Conservation (phyloP, 495 filamentous ascomycete species). For the Trichocladium antarcticum region DNA sequence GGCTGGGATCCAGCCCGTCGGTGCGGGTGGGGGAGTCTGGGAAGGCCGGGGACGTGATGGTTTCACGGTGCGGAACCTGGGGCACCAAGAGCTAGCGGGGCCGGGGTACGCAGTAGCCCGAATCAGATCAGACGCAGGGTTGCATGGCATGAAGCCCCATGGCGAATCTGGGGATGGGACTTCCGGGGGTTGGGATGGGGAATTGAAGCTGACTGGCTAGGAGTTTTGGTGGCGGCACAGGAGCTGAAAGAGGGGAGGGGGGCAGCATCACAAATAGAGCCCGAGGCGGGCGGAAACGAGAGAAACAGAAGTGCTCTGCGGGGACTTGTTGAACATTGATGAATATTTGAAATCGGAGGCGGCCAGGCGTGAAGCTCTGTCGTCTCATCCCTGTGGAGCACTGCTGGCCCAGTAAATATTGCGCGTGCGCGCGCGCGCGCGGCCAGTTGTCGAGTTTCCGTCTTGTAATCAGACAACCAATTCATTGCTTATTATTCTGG, state of each 20-base stretch:
- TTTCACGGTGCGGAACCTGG: slow-evolving; percentile 9
- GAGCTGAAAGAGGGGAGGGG: too few species aligned
- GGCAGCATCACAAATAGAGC: too few species aligned
- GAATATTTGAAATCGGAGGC: too few species aligned
- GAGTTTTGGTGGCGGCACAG: neutral
- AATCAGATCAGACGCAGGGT: slow-evolving; percentile 13
- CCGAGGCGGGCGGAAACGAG: too few species aligned
- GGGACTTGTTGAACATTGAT: too few species aligned
- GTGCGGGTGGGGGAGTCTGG: slow-evolving; percentile 24
- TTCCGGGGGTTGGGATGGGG: slow-evolving; percentile 5
- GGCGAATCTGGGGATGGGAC: slow-evolving; percentile 10
- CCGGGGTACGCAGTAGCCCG: slow-evolving; percentile 5
- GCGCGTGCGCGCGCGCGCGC: too few species aligned
- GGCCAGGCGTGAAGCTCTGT: too few species aligned
- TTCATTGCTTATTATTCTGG: slow-evolving; percentile 16
- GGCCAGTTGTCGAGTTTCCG: slow-evolving; percentile 19
- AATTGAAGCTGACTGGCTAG: slow-evolving; percentile 7
- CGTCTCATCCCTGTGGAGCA: too few species aligned
- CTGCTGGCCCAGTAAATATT: too few species aligned
- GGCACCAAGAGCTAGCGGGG: slow-evolving; percentile 3
- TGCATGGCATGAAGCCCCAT: slow-evolving; percentile 17
- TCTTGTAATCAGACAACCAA: slow-evolving; percentile 22
- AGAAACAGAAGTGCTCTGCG: too few species aligned
- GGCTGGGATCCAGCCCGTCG: slow-evolving; percentile 19
- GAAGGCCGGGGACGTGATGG: slow-evolving; percentile 15